Conservation (phyloP, 345 rosid species). For the Eucalyptus curtisii region DNA sequence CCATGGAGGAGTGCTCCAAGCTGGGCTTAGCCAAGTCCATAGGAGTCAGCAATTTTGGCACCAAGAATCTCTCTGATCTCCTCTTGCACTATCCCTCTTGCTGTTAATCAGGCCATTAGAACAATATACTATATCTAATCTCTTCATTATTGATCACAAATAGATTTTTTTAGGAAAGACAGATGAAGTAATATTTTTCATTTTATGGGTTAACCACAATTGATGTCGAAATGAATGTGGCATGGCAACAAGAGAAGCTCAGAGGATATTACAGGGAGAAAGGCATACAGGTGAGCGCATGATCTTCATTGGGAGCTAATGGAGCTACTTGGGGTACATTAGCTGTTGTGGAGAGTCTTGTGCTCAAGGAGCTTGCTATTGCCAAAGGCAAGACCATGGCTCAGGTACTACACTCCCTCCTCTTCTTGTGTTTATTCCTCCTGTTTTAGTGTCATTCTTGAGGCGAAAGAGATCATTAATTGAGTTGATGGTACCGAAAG, state of each 20-base stretch:
- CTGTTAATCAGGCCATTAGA: conserved; percentile 8
- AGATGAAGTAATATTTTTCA: neutral
- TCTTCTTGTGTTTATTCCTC: too few relatives aligned
- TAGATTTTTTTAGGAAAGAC: neutral
- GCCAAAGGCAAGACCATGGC: neutral
- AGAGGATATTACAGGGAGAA: neutral
- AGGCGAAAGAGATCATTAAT: neutral
- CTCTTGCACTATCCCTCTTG: conserved; percentile 1
- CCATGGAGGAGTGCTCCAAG: conserved; percentile 12
- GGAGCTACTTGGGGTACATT: conserved; percentile 4
- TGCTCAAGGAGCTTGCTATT: neutral
- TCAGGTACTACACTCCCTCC: neutral
- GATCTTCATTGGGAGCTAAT: conserved; percentile 2
- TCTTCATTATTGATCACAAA: neutral
- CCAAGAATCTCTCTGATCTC: conserved; percentile 1
- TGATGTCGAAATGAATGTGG: conserved; percentile 5
- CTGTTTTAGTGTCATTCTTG: neutral
- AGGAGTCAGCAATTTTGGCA: conserved; percentile 12
- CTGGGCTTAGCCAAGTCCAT: conserved; percentile 13
- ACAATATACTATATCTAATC: neutral
- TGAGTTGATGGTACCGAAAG: neutral
- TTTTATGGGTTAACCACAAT: neutral
- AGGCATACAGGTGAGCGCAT: neutral
- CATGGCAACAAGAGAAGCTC: conserved; percentile 5
- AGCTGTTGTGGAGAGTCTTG: neutral